Percentiles rank a stretch among this genome's conserved stretches.
Conservation (phyloP, 2,329 filamentous ascomycete species). For the Colletotrichum sansevieriae region DNA sequence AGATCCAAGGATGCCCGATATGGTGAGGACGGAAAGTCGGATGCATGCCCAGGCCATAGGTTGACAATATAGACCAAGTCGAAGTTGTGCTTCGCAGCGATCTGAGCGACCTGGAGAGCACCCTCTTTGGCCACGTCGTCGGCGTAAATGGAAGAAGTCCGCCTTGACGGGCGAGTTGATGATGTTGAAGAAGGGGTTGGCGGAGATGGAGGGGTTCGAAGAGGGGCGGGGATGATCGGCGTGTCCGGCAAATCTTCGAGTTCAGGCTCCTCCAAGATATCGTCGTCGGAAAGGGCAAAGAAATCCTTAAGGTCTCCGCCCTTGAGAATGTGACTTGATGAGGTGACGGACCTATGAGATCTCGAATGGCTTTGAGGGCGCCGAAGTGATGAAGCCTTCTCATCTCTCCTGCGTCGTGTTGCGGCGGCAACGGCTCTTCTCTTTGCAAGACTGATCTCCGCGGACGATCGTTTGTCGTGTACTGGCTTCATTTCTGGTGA, state of each 20-base stretch:
- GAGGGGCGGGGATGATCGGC: constrained; percentile 8
- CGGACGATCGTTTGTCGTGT: constrained; percentile 44
- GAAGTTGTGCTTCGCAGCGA: constrained; percentile 68
- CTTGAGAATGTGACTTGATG: constrained; percentile 44
- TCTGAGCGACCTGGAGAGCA: constrained; percentile 60
- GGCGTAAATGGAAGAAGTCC: constrained; percentile 31
- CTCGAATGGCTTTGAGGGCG: constrained; percentile 50
- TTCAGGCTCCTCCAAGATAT: constrained; percentile 63
- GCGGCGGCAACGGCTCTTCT: constrained; percentile 33
- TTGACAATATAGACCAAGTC: constrained; percentile 71
- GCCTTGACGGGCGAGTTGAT: constrained; percentile 22
- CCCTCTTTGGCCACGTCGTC: constrained; percentile 43
- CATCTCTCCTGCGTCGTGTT: constrained; percentile 37
- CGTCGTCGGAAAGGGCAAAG: constrained; percentile 61
- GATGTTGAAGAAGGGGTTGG: constrained; percentile 34
- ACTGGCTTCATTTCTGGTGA: constrained; percentile 51
- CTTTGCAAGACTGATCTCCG: constrained; percentile 33
- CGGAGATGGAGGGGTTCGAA: constrained; percentile 23
- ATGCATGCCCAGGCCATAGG: constrained; percentile 61
- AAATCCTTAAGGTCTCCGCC: constrained; percentile 45
- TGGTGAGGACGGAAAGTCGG: constrained; percentile 35
- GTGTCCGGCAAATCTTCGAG: constrained; percentile 3
- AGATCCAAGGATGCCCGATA: constrained; percentile 41
- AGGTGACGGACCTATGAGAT: constrained; percentile 36
- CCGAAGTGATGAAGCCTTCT: constrained; percentile 43